Evolutionary conservation across 345 rosid species (phyloP), one percentile per base, ranked within the genome.

Genomic region (Geranium brycei): DNA sequence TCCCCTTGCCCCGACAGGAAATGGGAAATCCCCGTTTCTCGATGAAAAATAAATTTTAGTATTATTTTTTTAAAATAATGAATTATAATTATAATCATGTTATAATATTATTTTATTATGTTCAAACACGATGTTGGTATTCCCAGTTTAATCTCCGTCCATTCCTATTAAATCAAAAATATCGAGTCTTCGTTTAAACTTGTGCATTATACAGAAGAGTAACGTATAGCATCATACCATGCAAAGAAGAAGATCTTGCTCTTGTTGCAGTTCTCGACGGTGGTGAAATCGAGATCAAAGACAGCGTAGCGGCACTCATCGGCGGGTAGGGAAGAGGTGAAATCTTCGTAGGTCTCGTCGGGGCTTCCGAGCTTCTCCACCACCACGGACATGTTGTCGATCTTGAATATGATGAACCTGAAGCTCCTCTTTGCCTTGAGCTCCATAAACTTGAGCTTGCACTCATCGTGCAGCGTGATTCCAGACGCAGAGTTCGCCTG

Each of bases 191-290:
- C n/a, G n/a, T n/a, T 6, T 15, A 4, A 32, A 2, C 38, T 15
- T 57, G 17, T 10, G 7, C 1, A 11, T n/a, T n/a, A n/a, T n/a
- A n/a, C n/a, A 14, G 3, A 10, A 18, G 18, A 23, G 17, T 5
- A 15, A 38, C 3, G 16, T 31, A 19, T 41, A n/a, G n/a, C n/a
- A n/a, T n/a, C n/a, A 30, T 76, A 84, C 95, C 89, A 86, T 2
- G 95, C 82, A 38, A 88, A 69, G 83, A 88, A 88, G 78, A 86
- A 78, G 62, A 83, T 85, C 79, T 85, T 88, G 86, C 91, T 85
- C 72, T 88, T 88, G 71, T 85, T 86, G 63, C 84, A 80, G 17
- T 86, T 83, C 69, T 88, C 95, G 15, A 70, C 62, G 0, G 91
- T 86, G 0, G 80, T 86, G 78, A 85, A 88, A 68, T 88, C 91